Evolutionary conservation across 106 monocot genomes (phyloP).

Genomic region (Dioscorea zingiberensis): DNA sequence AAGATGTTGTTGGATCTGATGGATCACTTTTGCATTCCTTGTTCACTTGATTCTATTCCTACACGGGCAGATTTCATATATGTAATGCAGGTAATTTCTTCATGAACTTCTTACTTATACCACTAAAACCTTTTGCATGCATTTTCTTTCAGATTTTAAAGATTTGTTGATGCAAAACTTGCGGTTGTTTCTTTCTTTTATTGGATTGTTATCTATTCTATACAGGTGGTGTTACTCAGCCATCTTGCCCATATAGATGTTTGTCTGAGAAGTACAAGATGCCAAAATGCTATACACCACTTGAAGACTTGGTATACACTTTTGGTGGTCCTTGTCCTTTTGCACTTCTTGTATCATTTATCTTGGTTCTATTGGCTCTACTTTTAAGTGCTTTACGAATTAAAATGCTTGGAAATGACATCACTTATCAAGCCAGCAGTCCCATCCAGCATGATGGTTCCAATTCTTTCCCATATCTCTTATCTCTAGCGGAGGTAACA

Average conservation of each 20-base stretch:
- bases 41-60: slow-evolving; percentile 55
- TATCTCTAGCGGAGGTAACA: slow-evolving; percentile 85
- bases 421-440: slow-evolving; percentile 40
- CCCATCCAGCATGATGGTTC: slow-evolving; percentile 52
- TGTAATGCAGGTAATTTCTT: slow-evolving; percentile 73
- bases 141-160: too few relatives aligned
- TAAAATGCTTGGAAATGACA: slow-evolving; percentile 66
- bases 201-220: slow-evolving; percentile 6
- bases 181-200: background rate
- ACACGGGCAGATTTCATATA: slow-evolving; percentile 74
- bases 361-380: slow-evolving; percentile 64
- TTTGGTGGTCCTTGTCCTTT: slow-evolving; percentile 92
- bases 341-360: slow-evolving; percentile 47
- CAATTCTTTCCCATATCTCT: slow-evolving; percentile 67
- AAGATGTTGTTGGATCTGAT: slow-evolving; percentile 73
- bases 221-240: slow-evolving; percentile 73
- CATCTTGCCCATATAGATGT: slow-evolving; percentile 82
- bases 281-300: slow-evolving; percentile 92
- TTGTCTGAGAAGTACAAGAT: slow-evolving; percentile 88
- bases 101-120: background rate
- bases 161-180: background rate
- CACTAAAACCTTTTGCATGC: too few relatives aligned
- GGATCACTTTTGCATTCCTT: slow-evolving; percentile 68
- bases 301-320: slow-evolving; percentile 82
- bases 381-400: slow-evolving; percentile 70